Evolutionary conservation across 371 early-diverging fungal species (phyloP), one percentile per base, ranked within the genome.

Genomic region (Cokeromyces recurvatus): DNA sequence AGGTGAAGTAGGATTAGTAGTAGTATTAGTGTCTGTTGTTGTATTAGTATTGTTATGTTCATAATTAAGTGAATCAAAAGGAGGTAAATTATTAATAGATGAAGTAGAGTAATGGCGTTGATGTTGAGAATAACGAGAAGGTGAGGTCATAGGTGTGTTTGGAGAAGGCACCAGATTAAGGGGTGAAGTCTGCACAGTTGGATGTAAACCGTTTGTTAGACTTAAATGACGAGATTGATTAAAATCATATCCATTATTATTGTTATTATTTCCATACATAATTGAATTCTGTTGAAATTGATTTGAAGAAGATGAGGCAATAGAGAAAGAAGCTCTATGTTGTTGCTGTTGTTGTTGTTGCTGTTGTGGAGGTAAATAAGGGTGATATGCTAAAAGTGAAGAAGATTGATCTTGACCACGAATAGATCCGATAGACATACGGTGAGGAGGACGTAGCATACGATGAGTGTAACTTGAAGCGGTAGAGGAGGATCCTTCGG

Each of bases 351-450:
- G 29, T 36, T 44, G 36, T 46, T 21, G 50, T 29, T 34, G 56
- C 25, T 22, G 48, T 32, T 20, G 48, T 44, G 24, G 44, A 2
- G 20, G 44, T 17, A 34, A 34, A 17, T 35, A 34, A 42, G 34
- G 32, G 11, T 38, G 22, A 25, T 51, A 42, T 11, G 40, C 37
- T 34, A 32, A 31, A 31, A n/a, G n/a, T n/a, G n/a, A n/a, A n/a
- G n/a, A n/a, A n/a, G n/a, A n/a, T n/a, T n/a, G n/a, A n/a, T n/a
- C n/a, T n/a, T n/a, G n/a, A n/a, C 54, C 38, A 29, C 58, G 62
- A 35, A 59, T 45, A 12, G 64, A 64, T 2, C 65, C 65, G 4
- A 60, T 46, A 12, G 71, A 71, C 64, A 64, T 66, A 50, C 67
- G 64, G 29, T 66, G 71, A 32, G 59, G 38, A 20, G 64, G 55